Evolutionary conservation across 108 stramenopile genomes (phyloP).

Genomic region (Seminavis robusta): DNA sequence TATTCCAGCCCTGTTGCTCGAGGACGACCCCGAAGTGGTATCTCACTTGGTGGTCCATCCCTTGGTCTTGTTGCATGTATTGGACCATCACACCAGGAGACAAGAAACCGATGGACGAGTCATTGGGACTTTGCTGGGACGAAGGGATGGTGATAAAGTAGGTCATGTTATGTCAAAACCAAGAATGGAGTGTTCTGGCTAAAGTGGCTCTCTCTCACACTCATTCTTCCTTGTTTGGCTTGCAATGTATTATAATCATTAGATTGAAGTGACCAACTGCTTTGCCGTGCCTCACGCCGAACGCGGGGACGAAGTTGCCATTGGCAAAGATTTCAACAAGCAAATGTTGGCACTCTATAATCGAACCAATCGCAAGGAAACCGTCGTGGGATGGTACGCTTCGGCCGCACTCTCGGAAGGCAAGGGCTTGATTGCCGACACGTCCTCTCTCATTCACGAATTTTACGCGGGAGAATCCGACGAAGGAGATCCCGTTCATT

Average conservation of each 20-base stretch:
- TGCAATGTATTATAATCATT: neutral
- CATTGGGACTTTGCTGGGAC: slow-evolving; percentile 78
- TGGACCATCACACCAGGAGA: slow-evolving; percentile 83
- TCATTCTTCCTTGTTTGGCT: neutral
- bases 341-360: slow-evolving; percentile 78
- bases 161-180: slow-evolving; percentile 17
- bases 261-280: slow-evolving; percentile 91
- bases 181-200: neutral
- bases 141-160: slow-evolving; percentile 58
- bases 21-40: neutral
- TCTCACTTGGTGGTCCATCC: too few relatives aligned
- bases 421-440: slow-evolving; percentile 73
- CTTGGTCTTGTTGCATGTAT: slow-evolving; percentile 73
- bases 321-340: slow-evolving; percentile 95
- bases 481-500: slow-evolving; percentile 84
- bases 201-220: too few relatives aligned
- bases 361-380: slow-evolving; percentile 81
- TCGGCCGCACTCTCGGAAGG: slow-evolving; percentile 51
- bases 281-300: slow-evolving; percentile 96
- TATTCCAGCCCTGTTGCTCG: neutral
- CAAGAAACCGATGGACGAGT: slow-evolving; percentile 77
- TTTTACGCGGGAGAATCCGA: slow-evolving; percentile 93
- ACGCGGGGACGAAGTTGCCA: slow-evolving; percentile 90
- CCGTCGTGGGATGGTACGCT: slow-evolving; percentile 97
- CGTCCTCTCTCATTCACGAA: slow-evolving; percentile 93